Base-by-base conservation (phyloP, 1,284 basidiomycete species). In the Pseudozyma tsukubaensis region DNA sequence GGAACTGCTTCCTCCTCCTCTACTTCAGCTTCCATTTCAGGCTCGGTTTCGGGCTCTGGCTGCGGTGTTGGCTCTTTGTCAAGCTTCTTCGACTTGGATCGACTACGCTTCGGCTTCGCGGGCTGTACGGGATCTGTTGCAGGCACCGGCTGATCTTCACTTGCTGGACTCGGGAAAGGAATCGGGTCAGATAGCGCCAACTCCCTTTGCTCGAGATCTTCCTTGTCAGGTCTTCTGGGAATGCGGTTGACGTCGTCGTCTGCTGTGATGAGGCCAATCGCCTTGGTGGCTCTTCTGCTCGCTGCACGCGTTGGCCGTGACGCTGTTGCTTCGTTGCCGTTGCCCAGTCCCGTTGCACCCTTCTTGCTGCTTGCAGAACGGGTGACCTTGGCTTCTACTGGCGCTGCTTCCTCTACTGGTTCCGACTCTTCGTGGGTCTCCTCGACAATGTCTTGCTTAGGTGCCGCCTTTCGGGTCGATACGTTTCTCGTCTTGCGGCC, bases 201-300 rank as follows among this genome's bases (percentile, higher is more conserved):
- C 14, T 65, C 61, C 19, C 62, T 58, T 47, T 52, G 54, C 29
- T 56, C 58, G 36, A 65, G 58, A 21, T 67, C 70, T n/a, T 67
- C 45, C 42, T 62, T 45, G 32, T 68, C 71, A 1, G 71, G 65
- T 7, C 71, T 47, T 4, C 71, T 47, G 9, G 61, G 57, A 7
- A 64, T 73, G 37, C 50, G 57, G 48, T 74, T 56, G 44, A 72
- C 56, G 43, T 65, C 69, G 18, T 60, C 64, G 35, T 72, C 72
- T 5, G 57, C 55, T 5, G 59, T 55, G 14, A 76, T 59, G 29
- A 67, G 32, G 14, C 52, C 61, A 49, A 75, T 60, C 19, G 63
- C 60, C 40, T 63, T 67, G 29, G 72, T 71, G 12, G 68, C 68
- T 39, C 72, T 53, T 43, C 64, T 53, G 54, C 72, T 76, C 5